Conservation (phyloP, 2,329 filamentous ascomycete species). For the Talaromyces albobiverticillius region DNA sequence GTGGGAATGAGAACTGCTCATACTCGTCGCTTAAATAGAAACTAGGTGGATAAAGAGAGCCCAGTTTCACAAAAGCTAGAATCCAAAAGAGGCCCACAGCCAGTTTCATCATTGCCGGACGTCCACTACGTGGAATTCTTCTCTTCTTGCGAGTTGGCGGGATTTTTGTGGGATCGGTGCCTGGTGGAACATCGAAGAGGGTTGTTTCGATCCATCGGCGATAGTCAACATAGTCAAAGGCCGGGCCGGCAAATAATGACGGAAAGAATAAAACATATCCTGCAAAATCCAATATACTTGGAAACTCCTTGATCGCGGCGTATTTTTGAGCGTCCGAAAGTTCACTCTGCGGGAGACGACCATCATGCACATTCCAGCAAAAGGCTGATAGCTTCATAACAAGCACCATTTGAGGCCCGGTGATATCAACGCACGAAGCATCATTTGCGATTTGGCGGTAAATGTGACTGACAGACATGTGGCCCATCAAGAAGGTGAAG, state of each 20-base stretch:
- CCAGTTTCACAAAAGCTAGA: slow-evolving; percentile 70
- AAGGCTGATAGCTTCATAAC: slow-evolving; percentile 97
- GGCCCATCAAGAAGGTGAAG: slow-evolving; percentile 91
- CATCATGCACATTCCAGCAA: slow-evolving; percentile 97
- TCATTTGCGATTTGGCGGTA: slow-evolving; percentile 69
- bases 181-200: slow-evolving; percentile 85
- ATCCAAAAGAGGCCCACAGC: slow-evolving; percentile 75
- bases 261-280: slow-evolving; percentile 97
- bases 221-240: slow-evolving; percentile 95
- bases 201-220: slow-evolving; percentile 86
- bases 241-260: slow-evolving; percentile 80
- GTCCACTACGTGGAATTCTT: slow-evolving; percentile 86
- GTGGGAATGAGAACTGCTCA: slow-evolving; percentile 64
- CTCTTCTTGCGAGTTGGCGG: slow-evolving; percentile 85
- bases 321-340: slow-evolving; percentile 87
- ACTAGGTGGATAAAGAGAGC: slow-evolving; percentile 61
- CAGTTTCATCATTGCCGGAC: slow-evolving; percentile 76
- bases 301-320: slow-evolving; percentile 71
- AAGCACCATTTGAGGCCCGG: slow-evolving; percentile 93
- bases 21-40: slow-evolving; percentile 66
- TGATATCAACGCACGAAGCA: slow-evolving; percentile 75
- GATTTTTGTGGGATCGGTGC: slow-evolving; percentile 78
- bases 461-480: slow-evolving; percentile 90
- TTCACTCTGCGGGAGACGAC: slow-evolving; percentile 71
- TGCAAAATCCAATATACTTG: slow-evolving; percentile 73